phyloP scores from a whole-genome alignment of 2,329 filamentous ascomycete genomes.

The Exophiala bonariae region DNA sequence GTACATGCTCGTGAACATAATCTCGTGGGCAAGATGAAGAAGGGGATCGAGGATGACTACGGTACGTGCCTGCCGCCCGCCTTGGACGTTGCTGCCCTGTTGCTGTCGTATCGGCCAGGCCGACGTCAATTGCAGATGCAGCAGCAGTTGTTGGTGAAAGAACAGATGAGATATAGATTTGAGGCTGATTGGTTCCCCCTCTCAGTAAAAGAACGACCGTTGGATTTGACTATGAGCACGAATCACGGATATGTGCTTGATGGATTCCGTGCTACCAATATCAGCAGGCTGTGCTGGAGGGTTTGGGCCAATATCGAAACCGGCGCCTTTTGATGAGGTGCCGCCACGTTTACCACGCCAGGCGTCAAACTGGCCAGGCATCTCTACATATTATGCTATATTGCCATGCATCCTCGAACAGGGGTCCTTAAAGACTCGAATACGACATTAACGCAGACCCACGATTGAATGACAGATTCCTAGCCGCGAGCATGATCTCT shows the following conservation, averaged over 20 bases:
- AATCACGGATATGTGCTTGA: conserved; percentile 1
- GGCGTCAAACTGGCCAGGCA: no score
- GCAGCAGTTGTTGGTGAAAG: no score
- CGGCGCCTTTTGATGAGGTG: no score
- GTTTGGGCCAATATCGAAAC: conserved; percentile 7
- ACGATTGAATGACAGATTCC: no score
- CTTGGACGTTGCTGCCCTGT: neutral
- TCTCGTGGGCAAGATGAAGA: conserved; percentile 7
- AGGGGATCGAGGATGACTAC: conserved; percentile 10
- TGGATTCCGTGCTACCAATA: conserved; percentile 3
- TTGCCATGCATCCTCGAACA: no score
- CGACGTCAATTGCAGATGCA: no score
- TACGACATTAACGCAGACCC: no score
- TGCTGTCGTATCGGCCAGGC: neutral
- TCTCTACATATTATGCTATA: no score
- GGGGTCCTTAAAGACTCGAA: no score
- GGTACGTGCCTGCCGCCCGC: conserved; percentile 14
- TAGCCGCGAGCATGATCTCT: no score
- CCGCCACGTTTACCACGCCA: no score
- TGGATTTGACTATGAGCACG: neutral
- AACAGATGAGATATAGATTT: neutral
- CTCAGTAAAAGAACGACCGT: neutral
- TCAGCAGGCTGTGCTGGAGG: conserved; percentile 8
- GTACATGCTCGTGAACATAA: conserved; percentile 15
- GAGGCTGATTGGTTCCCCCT: neutral